phyloP scores from a whole-genome alignment of 305 asterid genomes.

The Fraxinus baroniana region DNA sequence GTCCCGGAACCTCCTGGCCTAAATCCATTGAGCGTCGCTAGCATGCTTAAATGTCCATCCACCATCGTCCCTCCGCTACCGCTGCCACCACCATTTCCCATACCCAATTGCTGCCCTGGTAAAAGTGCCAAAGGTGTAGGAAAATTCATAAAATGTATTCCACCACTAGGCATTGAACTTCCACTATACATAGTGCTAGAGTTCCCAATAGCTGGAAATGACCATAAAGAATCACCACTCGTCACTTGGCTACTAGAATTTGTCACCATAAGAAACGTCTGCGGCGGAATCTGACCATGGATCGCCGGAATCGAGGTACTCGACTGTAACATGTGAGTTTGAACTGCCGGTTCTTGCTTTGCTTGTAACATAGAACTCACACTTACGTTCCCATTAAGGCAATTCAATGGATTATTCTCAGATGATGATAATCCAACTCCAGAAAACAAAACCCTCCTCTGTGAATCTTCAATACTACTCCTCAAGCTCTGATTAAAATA shows the following conservation, averaged over 20 bases:
- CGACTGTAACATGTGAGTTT: constrained; percentile 50
- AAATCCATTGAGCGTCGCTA: constrained; percentile 41
- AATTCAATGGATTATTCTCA: constrained; percentile 16
- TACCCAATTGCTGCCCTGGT: constrained; percentile 34
- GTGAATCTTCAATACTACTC: not conserved
- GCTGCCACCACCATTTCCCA: not conserved
- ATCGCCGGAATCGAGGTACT: constrained; percentile 45
- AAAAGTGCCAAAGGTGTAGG: constrained; percentile 38
- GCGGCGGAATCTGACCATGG: constrained; percentile 46
- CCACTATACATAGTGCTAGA: constrained; percentile 20
- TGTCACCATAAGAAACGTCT: constrained; percentile 42
- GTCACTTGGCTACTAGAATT: constrained; percentile 27
- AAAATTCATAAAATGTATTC: constrained; percentile 50
- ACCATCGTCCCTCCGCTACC: constrained; percentile 17
- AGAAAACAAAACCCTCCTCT: constrained; percentile 18
- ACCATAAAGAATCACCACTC: constrained; percentile 48
- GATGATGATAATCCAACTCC: constrained; percentile 31
- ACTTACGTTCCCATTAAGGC: not conserved
- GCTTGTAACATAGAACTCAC: not conserved
- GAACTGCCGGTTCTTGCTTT: constrained; percentile 18
- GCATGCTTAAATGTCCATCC: constrained; percentile 54
- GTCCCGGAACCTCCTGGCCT: constrained; percentile 26
- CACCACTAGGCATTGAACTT: constrained; percentile 31
- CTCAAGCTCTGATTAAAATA: constrained; percentile 31
- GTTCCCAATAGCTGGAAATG: constrained; percentile 14